A percentile compares a stretch with the other conserved stretches of the same genome.
Conservation (phyloP, 2,329 filamentous ascomycete species). For the Cladosporium sp. region DNA sequence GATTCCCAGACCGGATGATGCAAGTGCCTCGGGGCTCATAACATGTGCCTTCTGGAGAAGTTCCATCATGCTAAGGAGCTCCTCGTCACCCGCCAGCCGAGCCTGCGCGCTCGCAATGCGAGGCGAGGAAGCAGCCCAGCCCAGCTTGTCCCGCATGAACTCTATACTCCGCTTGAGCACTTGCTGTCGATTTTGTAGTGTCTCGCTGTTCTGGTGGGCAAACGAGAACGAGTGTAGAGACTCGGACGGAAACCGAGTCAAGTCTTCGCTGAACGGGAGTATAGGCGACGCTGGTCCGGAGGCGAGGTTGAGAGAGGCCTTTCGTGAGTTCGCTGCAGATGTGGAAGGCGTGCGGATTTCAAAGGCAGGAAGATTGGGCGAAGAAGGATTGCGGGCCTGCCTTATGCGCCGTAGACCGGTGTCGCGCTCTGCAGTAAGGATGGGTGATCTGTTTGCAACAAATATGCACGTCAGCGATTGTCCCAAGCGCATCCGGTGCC, state of each 20-base stretch:
- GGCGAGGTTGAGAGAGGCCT: conserved; percentile 50
- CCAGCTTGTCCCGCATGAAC: conserved; percentile 90
- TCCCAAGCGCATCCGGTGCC: conserved; percentile 7
- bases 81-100: conserved; percentile 73
- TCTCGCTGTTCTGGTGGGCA: conserved; percentile 88
- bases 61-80: conserved; percentile 87
- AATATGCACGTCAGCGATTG: conserved; percentile 12
- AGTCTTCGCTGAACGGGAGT: conserved; percentile 73
- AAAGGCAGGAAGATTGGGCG: conserved; percentile 67
- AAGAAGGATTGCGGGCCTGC: conserved; percentile 65
- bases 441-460: conserved; percentile 59
- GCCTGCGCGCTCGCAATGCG: conserved; percentile 80
- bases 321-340: conserved; percentile 53
- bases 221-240: conserved; percentile 98
- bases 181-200: conserved; percentile 85
- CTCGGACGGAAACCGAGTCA: conserved; percentile 88
- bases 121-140: conserved; percentile 70
- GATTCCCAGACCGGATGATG: conserved; percentile 43
- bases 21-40: conserved; percentile 62
- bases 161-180: conserved; percentile 90
- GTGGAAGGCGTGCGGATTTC: conserved; percentile 62
- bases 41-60: conserved; percentile 76
- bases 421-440: conserved; percentile 56
- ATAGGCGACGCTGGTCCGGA: conserved; percentile 66
- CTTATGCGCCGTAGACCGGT: conserved; percentile 84